Conservation (phyloP, 345 rosid genomes). For the Arabidopsis arenosa region DNA sequence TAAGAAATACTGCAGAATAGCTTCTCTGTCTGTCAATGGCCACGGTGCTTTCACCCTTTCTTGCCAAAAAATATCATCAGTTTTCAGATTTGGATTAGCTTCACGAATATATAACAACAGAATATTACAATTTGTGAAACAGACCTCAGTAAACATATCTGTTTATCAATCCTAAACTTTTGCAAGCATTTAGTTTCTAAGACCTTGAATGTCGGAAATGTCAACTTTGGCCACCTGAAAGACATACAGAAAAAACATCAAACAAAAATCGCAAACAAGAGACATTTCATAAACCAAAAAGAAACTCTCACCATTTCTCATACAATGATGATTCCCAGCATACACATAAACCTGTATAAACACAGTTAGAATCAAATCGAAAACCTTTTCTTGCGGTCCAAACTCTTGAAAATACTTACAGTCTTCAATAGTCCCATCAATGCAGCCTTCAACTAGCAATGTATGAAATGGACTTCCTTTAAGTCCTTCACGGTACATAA, state of each 20-base stretch:
- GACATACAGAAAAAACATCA: not conserved
- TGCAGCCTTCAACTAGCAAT: slow-evolving; percentile 91
- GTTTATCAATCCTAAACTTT: slow-evolving; percentile 67
- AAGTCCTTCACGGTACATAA: slow-evolving; percentile 94
- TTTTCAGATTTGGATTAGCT: slow-evolving; percentile 39
- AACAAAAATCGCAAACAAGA: not conserved
- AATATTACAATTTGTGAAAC: slow-evolving; percentile 26
- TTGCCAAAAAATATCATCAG: slow-evolving; percentile 52
- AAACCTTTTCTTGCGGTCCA: not conserved
- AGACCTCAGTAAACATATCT: slow-evolving; percentile 80
- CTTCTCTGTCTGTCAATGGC: slow-evolving; percentile 90
- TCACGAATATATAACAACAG: slow-evolving; percentile 14
- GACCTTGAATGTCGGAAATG: slow-evolving; percentile 74
- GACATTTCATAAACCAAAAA: not conserved
- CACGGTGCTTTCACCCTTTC: slow-evolving; percentile 95
- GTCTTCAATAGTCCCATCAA: slow-evolving; percentile 81
- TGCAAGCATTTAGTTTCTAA: slow-evolving; percentile 58
- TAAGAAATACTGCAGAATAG: slow-evolving; percentile 65
- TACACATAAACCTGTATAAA: slow-evolving; percentile 77
- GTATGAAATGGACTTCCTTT: slow-evolving; percentile 81
- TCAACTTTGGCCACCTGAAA: slow-evolving; percentile 90
- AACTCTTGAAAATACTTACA: slow-evolving; percentile 59
- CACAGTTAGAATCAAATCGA: slow-evolving; percentile 22
- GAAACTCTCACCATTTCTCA: slow-evolving; percentile 70
- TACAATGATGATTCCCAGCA: slow-evolving; percentile 80